Base-by-base conservation (phyloP, 176 grass and related monocot genomes). In the Zoysia pacifica region DNA sequence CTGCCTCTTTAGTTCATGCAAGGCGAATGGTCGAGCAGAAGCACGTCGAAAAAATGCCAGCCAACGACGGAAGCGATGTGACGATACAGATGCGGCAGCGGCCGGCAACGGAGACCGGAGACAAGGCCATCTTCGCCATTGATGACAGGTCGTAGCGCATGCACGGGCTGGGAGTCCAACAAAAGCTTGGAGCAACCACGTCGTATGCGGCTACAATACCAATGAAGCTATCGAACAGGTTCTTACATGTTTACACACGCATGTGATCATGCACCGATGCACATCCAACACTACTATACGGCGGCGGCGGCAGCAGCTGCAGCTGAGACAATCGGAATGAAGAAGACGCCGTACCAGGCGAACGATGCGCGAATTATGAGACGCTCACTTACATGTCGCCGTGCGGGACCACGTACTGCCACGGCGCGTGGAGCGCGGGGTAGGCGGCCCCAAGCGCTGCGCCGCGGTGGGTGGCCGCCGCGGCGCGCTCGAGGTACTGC, bases 401-500 rank as follows among this genome's bases (percentile, higher is more conserved):
- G 62, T 72, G 72, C 20, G 60, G 82, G 9, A 64, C 7, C 65
- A 40, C 65, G 55, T 20, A 62, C 79, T 72, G 69, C 79, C 79
- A 82, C 56, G 79, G 79, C 35, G 69, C 46, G 79, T 77, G 40
- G 63, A 83, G 5, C 0, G 74, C 47, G 0, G 87, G 84, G 67
- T 80, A 85, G 7, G 82, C 78, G 44, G 43, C 68, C 41, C 72
- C 59, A 70, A 84, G 60, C 18, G 75, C 81, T 62, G 52, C 75
- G 46, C 76, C 54, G 18, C 78, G 78, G 64, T 64, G 60, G 4
- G 60, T 42, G 49, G 81, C 74, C 19, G 80, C 89, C 2, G 89
- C 91, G 4, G 89, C 90, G 54, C 71, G 88, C 86, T 98, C 90
- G 19, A 98, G 90, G 11, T 85, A 89, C 86, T 91, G 95, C 72